phyloP scores from a whole-genome alignment of 768 basidiomycete genomes.

The Lentinus tigrinus region DNA sequence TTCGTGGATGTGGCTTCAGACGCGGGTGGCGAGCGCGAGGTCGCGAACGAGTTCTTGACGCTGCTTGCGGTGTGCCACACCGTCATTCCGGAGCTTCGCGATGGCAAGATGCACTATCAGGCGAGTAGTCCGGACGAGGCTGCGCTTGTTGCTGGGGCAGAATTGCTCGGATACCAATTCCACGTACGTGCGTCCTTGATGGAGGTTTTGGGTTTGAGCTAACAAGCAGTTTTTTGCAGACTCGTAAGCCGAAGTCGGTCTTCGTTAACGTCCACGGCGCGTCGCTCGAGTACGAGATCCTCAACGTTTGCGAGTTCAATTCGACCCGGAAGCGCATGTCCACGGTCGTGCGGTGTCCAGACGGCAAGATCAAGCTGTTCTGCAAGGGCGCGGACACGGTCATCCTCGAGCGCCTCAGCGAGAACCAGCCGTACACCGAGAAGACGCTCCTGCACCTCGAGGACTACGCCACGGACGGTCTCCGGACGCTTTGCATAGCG shows the following conservation, averaged over 20 bases:
- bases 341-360: constrained; percentile 81
- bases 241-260: constrained; percentile 92
- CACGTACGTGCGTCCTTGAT: constrained; percentile 58
- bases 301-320: constrained; percentile 99
- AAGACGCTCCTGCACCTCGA: constrained; percentile 88
- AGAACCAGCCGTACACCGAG: constrained; percentile 82
- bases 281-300: constrained; percentile 78
- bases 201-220: neutral
- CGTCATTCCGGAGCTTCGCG: constrained; percentile 89
- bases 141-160: constrained; percentile 91
- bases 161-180: constrained; percentile 89
- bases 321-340: constrained; percentile 98
- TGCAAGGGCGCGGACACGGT: constrained; percentile 99
- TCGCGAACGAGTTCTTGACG: constrained; percentile 34
- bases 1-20: constrained; percentile 47
- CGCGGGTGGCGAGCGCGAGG: constrained; percentile 38
- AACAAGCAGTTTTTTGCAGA: constrained; percentile 48
- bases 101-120: constrained; percentile 91
- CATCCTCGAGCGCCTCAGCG: constrained; percentile 88
- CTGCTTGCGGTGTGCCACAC: constrained; percentile 93
- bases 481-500: constrained; percentile 95
- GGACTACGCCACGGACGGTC: constrained; percentile 97
- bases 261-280: constrained; percentile 80
- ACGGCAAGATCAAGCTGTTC: constrained; percentile 91
- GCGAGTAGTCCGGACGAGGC: constrained; percentile 98